Evolutionary conservation across 73 alveolate genomes (phyloP), one percentile per base, ranked within the genome.

Genomic region (Paramecium octaurelia): DNA sequence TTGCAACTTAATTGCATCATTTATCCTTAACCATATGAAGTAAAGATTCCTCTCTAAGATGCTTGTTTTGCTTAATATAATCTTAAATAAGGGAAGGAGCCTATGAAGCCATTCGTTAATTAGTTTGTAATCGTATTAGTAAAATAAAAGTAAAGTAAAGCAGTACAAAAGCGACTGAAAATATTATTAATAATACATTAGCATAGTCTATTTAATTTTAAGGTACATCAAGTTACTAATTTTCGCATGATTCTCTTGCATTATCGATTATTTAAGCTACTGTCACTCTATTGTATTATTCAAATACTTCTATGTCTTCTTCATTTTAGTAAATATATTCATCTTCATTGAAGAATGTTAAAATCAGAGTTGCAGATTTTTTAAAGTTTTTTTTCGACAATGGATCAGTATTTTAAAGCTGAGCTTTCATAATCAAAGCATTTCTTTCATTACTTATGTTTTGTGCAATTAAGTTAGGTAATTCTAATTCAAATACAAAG

Each of bases 201-300:
- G 24, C 48, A 3, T 44, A 2, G n/a, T 40, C 76, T 5, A 80
- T 44, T 24, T 20, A 5, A 9, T n/a, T 80, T 80, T 80, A 8
- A 40, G 91, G 77, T 3, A 23, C 43, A 12, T 80, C 24, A 44
- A 23, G 2, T 80, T 80, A 4, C 7, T 46, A 9, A 21, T 42
- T 23, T 80, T 80, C 6, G 24, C 91, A 80, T 3, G 76, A 71
- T 14, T 64, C 44, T 80, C 75, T 70, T 11, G 96, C 96, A 23
- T 93, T 86, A 85, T 93, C 92, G 11, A 93, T 86, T 14, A 90
- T 64, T 12, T 60, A 86, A 11, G 96, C 89, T n/a, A 84, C 92
- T 90, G 48, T 93, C 8, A 93, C 96, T 89, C 96, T 93, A 38
- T 43, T 23, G 73, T 70, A 93, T 42, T 93, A 85, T 31, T 69